Percentiles rank a stretch among this genome's conserved stretches.
Evolutionary conservation across 805 yeast species (phyloP).

Genomic region (Lipomyces mesembrius): DNA sequence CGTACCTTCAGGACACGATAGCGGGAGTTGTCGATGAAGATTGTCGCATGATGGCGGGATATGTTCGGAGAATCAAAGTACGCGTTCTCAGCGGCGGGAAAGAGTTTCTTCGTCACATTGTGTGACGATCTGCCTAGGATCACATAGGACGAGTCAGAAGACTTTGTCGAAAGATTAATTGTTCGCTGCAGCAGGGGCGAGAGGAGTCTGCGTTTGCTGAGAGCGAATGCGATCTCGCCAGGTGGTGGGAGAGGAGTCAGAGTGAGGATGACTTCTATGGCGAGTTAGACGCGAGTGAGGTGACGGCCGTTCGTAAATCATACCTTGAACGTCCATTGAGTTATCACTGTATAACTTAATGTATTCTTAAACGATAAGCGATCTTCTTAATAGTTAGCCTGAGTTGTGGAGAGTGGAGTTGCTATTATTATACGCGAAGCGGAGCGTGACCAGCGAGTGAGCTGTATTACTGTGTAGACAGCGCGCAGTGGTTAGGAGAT

Average conservation of each 20-base stretch:
- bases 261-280: not conserved
- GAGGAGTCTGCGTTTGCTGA: constrained; percentile 1
- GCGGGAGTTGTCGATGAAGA: not conserved
- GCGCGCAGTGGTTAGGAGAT: not conserved
- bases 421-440: not conserved
- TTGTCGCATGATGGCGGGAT: constrained; percentile 17
- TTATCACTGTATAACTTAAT: not conserved
- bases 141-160: not conserved
- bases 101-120: constrained; percentile 6
- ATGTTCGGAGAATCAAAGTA: constrained; percentile 14
- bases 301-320: not conserved
- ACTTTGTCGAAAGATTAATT: not conserved
- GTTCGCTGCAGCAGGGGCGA: not conserved
- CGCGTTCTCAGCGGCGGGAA: constrained; percentile 7
- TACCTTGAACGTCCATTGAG: constrained; percentile 4
- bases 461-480: not conserved
- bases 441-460: not conserved
- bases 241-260: constrained; percentile 6
- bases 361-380: not conserved
- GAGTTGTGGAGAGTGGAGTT: not conserved
- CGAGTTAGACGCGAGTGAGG: not conserved
- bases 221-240: not conserved
- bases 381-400: not conserved
- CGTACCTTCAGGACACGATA: not conserved
- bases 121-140: constrained; percentile 17